Percentiles rank a stretch among this genome's conserved stretches.
Evolutionary conservation across 2,329 filamentous ascomycete species (phyloP).

Genomic region (Sporothrix luriei): DNA sequence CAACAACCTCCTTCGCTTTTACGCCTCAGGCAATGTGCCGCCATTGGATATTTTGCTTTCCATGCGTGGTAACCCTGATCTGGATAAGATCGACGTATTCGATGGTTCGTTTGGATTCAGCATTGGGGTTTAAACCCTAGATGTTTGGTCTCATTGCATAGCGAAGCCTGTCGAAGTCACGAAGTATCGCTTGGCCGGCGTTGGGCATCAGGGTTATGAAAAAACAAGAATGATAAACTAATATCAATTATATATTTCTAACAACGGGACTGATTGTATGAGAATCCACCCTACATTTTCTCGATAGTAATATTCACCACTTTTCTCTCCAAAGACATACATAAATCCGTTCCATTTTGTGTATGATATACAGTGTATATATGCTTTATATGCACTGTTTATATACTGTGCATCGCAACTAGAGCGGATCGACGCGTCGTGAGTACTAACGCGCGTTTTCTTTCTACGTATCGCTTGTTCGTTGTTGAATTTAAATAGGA

Average conservation of each 20-base stretch:
- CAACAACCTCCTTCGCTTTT: conserved; percentile 78
- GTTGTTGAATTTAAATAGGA: not conserved
- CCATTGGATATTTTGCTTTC: conserved; percentile 57
- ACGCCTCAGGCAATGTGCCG: conserved; percentile 60
- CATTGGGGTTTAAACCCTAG: conserved; percentile 47
- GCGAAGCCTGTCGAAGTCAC: not conserved
- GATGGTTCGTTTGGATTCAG: conserved; percentile 64
- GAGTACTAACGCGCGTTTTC: not conserved
- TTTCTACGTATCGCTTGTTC: not conserved
- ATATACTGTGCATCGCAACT: conserved; percentile 6
- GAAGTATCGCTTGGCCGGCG: not conserved
- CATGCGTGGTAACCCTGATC: conserved; percentile 52
- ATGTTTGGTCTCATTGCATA: not conserved
- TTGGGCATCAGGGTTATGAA: not conserved
- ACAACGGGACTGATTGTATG: not conserved
- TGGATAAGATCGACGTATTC: conserved; percentile 57
- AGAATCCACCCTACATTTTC: not conserved
- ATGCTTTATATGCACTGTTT: not conserved
- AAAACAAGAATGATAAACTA: not conserved
- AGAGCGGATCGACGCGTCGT: not conserved
- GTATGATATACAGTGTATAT: not conserved
- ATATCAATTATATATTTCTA: not conserved
- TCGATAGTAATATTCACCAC: not conserved
- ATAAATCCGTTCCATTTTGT: not conserved
- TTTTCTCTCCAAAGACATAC: not conserved